A percentile compares a stretch with the other conserved stretches of the same genome.
phyloP scores from a whole-genome alignment of 345 rosid species.

The Salix caprea region DNA sequence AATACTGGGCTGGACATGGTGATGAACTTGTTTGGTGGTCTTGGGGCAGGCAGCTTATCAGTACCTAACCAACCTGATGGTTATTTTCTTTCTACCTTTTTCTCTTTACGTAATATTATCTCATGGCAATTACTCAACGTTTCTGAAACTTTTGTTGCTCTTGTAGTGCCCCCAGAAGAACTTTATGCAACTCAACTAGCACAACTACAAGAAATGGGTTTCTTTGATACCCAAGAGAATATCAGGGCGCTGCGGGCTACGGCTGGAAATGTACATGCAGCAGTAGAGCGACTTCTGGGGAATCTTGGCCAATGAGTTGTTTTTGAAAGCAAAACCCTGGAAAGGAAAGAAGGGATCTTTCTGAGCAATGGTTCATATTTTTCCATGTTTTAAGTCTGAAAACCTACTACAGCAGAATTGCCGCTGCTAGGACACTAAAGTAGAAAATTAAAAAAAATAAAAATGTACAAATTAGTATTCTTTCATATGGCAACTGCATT shows the following conservation, averaged over 20 bases:
- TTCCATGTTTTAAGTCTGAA: background rate
- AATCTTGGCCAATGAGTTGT: background rate
- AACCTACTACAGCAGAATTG: background rate
- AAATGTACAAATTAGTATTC: background rate
- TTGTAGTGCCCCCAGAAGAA: constrained; percentile 53
- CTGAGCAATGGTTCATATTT: background rate
- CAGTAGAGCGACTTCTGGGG: constrained; percentile 65
- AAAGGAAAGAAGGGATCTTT: background rate
- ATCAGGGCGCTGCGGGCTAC: constrained; percentile 59
- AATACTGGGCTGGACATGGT: constrained; percentile 45
- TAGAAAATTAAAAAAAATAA: background rate
- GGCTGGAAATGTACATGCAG: constrained; percentile 70
- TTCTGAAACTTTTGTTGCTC: constrained; percentile 4
- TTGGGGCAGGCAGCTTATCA: constrained; percentile 52
- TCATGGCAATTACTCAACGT: background rate
- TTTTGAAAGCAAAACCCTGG: background rate
- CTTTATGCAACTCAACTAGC: constrained; percentile 58
- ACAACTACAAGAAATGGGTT: constrained; percentile 81
- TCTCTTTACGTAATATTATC: background rate
- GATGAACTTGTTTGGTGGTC: constrained; percentile 62
- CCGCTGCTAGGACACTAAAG: background rate
- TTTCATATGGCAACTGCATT: background rate
- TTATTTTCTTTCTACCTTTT: background rate
- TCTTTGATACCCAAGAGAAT: constrained; percentile 62
- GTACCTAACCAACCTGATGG: constrained; percentile 50